Evolutionary conservation across 2,329 filamentous ascomycete species (phyloP).

Genomic region (Colletotrichum tabaci): DNA sequence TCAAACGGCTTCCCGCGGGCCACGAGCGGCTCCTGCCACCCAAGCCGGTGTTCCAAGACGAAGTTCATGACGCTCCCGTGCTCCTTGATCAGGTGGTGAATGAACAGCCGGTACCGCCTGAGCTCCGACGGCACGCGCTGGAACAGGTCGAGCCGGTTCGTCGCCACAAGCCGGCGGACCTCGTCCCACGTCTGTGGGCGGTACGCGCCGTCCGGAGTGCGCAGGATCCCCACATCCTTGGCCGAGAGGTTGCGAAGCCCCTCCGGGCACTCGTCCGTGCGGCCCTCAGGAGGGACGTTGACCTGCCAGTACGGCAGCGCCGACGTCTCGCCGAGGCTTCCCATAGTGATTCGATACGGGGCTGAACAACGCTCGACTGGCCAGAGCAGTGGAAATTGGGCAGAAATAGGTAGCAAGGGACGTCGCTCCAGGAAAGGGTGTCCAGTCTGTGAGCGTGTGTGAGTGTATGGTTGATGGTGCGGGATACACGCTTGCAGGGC

Average conservation of each 20-base stretch:
- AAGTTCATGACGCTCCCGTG: conserved; percentile 87
- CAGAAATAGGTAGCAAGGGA: background rate
- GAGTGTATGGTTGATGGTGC: background rate
- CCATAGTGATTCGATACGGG: conserved; percentile 16
- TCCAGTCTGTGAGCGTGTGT: background rate
- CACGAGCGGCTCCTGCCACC: conserved; percentile 67
- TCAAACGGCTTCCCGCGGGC: conserved; percentile 58
- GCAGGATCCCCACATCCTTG: conserved; percentile 81
- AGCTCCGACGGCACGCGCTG: conserved; percentile 83
- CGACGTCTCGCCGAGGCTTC: conserved; percentile 28
- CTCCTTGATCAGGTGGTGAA: conserved; percentile 71
- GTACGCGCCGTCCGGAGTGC: conserved; percentile 79
- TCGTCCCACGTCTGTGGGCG: conserved; percentile 76
- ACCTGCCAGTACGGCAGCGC: conserved; percentile 82
- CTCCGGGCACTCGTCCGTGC: conserved; percentile 78
- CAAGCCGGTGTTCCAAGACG: conserved; percentile 78
- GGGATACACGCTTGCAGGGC: conserved; percentile 18
- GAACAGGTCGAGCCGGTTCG: conserved; percentile 82
- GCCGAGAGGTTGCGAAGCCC: conserved; percentile 74
- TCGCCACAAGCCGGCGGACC: conserved; percentile 72
- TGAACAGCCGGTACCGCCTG: conserved; percentile 82
- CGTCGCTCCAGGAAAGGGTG: background rate
- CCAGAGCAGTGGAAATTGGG: background rate
- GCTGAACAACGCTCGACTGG: background rate
- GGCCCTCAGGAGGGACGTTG: conserved; percentile 77